Conservation (phyloP, 1,284 basidiomycete genomes). For the Schizopora paradoxa region DNA sequence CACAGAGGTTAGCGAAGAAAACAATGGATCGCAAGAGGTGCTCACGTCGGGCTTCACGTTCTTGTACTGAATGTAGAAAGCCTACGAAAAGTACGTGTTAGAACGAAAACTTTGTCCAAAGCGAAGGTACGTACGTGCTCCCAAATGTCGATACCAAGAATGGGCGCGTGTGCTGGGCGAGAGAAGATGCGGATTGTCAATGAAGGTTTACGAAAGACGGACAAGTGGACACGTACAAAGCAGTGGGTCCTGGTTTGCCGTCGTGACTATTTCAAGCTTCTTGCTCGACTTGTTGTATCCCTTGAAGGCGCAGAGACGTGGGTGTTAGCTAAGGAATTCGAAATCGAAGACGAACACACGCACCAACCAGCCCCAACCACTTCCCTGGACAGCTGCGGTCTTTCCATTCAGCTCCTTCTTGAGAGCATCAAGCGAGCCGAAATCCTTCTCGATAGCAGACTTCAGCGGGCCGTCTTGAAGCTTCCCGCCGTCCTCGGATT, state of each 20-base stretch:
- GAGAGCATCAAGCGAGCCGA: constrained; percentile 75
- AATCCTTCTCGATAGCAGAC: constrained; percentile 76
- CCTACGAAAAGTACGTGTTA: constrained; percentile 32
- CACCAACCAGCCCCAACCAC: constrained; percentile 97
- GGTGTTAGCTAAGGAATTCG: constrained; percentile 6
- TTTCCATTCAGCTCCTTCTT: constrained; percentile 79
- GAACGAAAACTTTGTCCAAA: constrained; percentile 6
- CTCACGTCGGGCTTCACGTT: constrained; percentile 88
- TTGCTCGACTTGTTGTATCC: constrained; percentile 68
- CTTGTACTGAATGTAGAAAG: constrained; percentile 88
- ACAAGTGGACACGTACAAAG: constrained; percentile 47
- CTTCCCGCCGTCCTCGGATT: constrained; percentile 57
- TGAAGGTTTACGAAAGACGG: constrained; percentile 1
- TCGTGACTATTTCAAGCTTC: constrained; percentile 86
- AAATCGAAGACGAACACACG: constrained; percentile 26
- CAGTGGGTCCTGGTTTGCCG: constrained; percentile 95
- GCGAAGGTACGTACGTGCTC: constrained; percentile 66
- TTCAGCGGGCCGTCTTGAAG: constrained; percentile 73
- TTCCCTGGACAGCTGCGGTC: constrained; percentile 94
- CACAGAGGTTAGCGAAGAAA: neutral
- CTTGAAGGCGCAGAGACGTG: constrained; percentile 32
- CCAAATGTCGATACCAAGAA: constrained; percentile 98
- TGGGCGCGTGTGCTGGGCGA: constrained; percentile 68
- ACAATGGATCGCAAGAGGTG: constrained; percentile 21
- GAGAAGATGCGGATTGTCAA: constrained; percentile 2